These are phyloP conservation scores for Cryptosporidium viatorum DNA, from an alignment of 169 alveolate species.

Conservation along the genomic window DNA sequence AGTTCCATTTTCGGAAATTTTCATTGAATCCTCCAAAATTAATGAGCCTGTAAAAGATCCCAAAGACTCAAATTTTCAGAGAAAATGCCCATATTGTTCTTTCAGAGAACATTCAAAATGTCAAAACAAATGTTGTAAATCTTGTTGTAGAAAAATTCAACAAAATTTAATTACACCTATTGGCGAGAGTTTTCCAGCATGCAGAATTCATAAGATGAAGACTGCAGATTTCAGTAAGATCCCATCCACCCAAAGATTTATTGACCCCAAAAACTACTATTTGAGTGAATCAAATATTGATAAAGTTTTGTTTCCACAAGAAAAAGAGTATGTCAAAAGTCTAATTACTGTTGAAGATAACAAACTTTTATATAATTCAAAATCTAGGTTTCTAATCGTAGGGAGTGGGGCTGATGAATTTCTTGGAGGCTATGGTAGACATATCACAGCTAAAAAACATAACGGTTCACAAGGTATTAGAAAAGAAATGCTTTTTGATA, in stretches of 20 bases:
- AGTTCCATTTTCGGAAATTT: not conserved
- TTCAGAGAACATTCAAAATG: slow-evolving; percentile 63
- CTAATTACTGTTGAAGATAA: not conserved
- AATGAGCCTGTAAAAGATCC: not conserved
- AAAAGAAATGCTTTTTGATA: slow-evolving; percentile 87
- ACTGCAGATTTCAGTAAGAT: slow-evolving; percentile 29
- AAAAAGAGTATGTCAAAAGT: not conserved
- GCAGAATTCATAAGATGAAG: slow-evolving; percentile 71
- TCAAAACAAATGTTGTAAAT: slow-evolving; percentile 61
- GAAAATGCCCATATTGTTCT: slow-evolving; percentile 51
- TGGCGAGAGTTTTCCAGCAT: slow-evolving; percentile 6
- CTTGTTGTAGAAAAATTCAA: slow-evolving; percentile 69
- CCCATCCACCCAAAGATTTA: slow-evolving; percentile 65
- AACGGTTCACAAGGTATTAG: slow-evolving; percentile 83
- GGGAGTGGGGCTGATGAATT: slow-evolving; percentile 95
- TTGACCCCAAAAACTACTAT: slow-evolving; percentile 50
- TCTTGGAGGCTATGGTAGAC: slow-evolving; percentile 92
- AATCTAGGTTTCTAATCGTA: slow-evolving; percentile 56
- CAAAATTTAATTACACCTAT: slow-evolving; percentile 23
- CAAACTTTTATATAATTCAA: slow-evolving; percentile 4
- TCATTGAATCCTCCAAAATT: not conserved
- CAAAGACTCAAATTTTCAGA: not conserved
- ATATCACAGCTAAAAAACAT: slow-evolving; percentile 83
- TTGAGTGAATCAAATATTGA: not conserved
- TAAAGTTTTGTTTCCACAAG: slow-evolving; percentile 7